Conservation (phyloP, 352 stramenopile genomes). For the Phytophthora constricta region DNA sequence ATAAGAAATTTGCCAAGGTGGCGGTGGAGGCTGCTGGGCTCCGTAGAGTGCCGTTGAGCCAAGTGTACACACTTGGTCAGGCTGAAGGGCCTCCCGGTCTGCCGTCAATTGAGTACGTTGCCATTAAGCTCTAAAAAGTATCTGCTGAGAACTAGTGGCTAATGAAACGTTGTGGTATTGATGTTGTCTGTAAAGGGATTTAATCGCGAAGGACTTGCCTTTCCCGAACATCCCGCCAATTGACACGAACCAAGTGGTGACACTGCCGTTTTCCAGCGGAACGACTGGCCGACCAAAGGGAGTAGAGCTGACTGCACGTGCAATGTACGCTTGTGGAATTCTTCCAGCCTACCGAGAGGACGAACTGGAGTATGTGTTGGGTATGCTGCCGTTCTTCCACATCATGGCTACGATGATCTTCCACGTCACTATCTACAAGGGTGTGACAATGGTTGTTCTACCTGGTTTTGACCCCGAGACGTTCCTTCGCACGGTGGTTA, state of each 20-base stretch:
- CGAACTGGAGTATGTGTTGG: conserved; percentile 42
- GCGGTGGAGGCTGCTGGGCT: conserved; percentile 38
- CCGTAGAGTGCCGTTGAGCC: conserved; percentile 12
- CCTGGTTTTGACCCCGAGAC: conserved; percentile 90
- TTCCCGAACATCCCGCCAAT: conserved; percentile 38
- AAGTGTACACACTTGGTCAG: conserved; percentile 38
- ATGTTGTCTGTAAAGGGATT: conserved; percentile 50
- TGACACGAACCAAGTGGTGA: conserved; percentile 35
- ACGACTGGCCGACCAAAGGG: conserved; percentile 92
- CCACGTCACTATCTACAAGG: conserved; percentile 84
- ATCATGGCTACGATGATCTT: conserved; percentile 93
- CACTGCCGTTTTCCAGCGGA: conserved; percentile 92
- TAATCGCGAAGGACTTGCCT: conserved; percentile 33
- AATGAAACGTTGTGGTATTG: background rate
- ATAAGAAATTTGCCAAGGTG: conserved; percentile 46
- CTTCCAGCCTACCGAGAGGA: conserved; percentile 60
- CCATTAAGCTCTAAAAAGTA: too few species aligned
- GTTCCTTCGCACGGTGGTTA: conserved; percentile 83
- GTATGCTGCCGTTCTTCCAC: conserved; percentile 94
- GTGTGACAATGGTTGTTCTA: conserved; percentile 84
- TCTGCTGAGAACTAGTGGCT: too few species aligned
- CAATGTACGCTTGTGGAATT: conserved; percentile 83
- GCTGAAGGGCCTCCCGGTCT: conserved; percentile 13
- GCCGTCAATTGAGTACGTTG: conserved; percentile 36
- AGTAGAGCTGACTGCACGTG: conserved; percentile 89